Evolutionary conservation across 2,329 filamentous ascomycete species (phyloP).

Genomic region (Tolypocladium ovalisporum): DNA sequence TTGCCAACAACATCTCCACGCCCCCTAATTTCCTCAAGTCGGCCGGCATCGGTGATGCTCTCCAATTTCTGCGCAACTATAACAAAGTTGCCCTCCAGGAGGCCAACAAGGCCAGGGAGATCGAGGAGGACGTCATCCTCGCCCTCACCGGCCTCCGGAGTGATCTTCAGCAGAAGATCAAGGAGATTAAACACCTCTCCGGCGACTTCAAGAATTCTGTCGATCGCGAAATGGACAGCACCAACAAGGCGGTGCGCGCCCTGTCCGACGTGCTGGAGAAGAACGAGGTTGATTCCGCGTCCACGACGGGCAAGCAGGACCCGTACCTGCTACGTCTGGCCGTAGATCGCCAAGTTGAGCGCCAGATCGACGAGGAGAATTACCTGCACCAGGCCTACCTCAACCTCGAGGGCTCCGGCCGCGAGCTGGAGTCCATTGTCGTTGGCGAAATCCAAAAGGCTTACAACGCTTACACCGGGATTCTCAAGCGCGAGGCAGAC

Average conservation of each 20-base stretch:
- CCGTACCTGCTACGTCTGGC: slow-evolving; percentile 78
- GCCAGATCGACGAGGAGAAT: slow-evolving; percentile 92
- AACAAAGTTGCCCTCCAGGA: slow-evolving; percentile 73
- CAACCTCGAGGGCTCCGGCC: slow-evolving; percentile 86
- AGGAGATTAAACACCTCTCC: slow-evolving; percentile 89
- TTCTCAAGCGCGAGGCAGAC: slow-evolving; percentile 84
- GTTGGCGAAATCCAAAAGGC: slow-evolving; percentile 97
- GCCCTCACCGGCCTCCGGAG: slow-evolving; percentile 76
- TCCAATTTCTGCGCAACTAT: slow-evolving; percentile 68
- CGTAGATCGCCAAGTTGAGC: slow-evolving; percentile 84
- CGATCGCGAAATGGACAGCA: slow-evolving; percentile 85
- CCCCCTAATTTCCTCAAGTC: slow-evolving; percentile 68
- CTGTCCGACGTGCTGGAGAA: slow-evolving; percentile 75
- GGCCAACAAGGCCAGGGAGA: slow-evolving; percentile 78
- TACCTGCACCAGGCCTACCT: slow-evolving; percentile 93
- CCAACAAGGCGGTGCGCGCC: slow-evolving; percentile 64
- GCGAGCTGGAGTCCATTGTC: slow-evolving; percentile 91
- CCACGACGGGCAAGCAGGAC: slow-evolving; percentile 74
- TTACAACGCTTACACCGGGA: slow-evolving; percentile 86
- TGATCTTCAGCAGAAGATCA: slow-evolving; percentile 91
- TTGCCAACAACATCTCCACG: slow-evolving; percentile 68
- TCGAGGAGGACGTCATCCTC: slow-evolving; percentile 83
- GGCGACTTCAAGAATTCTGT: slow-evolving; percentile 96
- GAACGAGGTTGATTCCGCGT: slow-evolving; percentile 64
- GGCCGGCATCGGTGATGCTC: slow-evolving; percentile 80